Percentiles rank a stretch among this genome's conserved stretches.
Evolutionary conservation across 495 filamentous ascomycete genomes (phyloP).

Genomic region (Pyrenula massariospora): DNA sequence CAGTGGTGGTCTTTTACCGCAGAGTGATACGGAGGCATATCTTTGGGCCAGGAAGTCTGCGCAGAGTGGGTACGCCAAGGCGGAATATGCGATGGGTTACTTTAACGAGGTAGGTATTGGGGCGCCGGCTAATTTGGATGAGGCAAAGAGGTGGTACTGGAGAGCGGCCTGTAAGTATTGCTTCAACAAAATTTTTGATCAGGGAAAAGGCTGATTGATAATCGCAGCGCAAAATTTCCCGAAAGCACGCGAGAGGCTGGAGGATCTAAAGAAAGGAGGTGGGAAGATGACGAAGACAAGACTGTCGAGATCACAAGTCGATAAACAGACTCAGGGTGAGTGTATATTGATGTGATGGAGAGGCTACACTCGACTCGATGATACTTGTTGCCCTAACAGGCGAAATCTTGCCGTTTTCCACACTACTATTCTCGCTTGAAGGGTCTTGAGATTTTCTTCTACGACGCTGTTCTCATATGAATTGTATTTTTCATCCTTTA

Average conservation of each 20-base stretch:
- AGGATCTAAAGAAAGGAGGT: slow-evolving; percentile 77
- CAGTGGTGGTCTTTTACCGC: slow-evolving; percentile 72
- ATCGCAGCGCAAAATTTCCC: slow-evolving; percentile 76
- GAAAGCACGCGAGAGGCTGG: slow-evolving; percentile 81
- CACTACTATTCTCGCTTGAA: too few species aligned
- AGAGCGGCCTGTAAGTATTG: slow-evolving; percentile 78
- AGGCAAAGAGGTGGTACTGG: slow-evolving; percentile 98
- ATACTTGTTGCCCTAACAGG: too few species aligned
- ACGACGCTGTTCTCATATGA: too few species aligned
- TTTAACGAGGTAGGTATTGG: slow-evolving; percentile 95
- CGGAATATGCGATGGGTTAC: slow-evolving; percentile 96
- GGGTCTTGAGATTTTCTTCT: too few species aligned
- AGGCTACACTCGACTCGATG: too few species aligned
- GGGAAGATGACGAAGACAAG: slow-evolving; percentile 61
- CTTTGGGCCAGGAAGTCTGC: slow-evolving; percentile 95
- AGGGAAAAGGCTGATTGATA: slow-evolving; percentile 7
- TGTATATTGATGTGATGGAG: slow-evolving; percentile 65
- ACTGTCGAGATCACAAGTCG: slow-evolving; percentile 69
- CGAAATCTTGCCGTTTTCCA: too few species aligned
- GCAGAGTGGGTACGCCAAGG: slow-evolving; percentile 71
- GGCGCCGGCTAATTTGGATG: slow-evolving; percentile 72
- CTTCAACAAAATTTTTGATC: too few species aligned
- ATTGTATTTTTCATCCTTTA: too few species aligned
- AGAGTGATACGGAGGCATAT: slow-evolving; percentile 93
- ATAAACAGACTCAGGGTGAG: slow-evolving; percentile 75